Percentiles rank a stretch among this genome's conserved stretches.
Conservation (phyloP, 352 stramenopile genomes). For the Pythium sp. region DNA sequence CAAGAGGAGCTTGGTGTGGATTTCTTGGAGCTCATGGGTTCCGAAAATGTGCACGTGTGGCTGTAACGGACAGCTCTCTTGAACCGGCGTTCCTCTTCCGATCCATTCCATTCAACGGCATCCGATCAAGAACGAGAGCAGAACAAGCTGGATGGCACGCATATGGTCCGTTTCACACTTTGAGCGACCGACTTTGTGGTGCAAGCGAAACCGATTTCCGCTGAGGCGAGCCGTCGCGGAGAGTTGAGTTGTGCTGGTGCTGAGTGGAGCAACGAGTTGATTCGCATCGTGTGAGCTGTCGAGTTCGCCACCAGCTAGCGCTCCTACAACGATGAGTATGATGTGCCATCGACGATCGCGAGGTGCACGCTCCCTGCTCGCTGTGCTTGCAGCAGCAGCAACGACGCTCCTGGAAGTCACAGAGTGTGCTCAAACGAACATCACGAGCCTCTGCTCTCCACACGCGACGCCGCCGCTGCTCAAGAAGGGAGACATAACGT, state of each 20-base stretch:
- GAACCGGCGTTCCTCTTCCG: not conserved
- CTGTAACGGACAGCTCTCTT: not conserved
- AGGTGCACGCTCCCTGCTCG: not conserved
- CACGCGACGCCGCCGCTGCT: constrained; percentile 42
- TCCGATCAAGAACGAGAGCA: not conserved
- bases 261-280: not conserved
- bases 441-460: constrained; percentile 63
- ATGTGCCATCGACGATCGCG: not conserved
- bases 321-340: not conserved
- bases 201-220: not conserved
- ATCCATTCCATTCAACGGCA: not conserved
- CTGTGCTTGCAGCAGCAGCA: not conserved
- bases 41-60: not conserved
- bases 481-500: constrained; percentile 58
- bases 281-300: not conserved
- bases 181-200: not conserved
- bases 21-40: not conserved
- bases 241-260: not conserved
- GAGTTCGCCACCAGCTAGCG: not conserved
- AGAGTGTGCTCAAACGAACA: constrained; percentile 41
- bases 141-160: not conserved
- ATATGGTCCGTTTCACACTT: not conserved
- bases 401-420: not conserved
- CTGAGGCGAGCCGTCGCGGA: not conserved
- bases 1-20: not conserved